Conservation (phyloP, 2,329 filamentous ascomycete genomes). For the Akanthomyces uredinophilus region DNA sequence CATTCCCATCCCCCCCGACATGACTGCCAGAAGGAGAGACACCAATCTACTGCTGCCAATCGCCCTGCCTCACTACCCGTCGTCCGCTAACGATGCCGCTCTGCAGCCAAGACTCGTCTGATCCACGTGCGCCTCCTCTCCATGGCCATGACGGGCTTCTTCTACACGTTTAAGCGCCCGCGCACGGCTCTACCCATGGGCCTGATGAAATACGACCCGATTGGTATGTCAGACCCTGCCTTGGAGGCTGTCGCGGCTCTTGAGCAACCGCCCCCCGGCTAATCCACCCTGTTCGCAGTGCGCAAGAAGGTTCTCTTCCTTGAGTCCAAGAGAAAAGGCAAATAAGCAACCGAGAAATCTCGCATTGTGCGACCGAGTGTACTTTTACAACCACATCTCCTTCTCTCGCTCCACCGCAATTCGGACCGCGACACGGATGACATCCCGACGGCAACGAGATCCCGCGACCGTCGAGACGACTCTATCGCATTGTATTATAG, state of each 20-base stretch:
- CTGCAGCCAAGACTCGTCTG: constrained; percentile 81
- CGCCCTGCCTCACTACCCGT: background rate
- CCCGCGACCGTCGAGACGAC: background rate
- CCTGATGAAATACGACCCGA: constrained; percentile 98
- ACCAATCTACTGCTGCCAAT: no score
- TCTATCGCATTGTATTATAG: constrained; percentile 16
- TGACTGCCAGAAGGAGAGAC: background rate
- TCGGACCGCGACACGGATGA: background rate
- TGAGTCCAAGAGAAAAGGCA: constrained; percentile 78
- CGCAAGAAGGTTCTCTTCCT: constrained; percentile 94
- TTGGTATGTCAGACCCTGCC: constrained; percentile 54
- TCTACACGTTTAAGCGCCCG: constrained; percentile 82
- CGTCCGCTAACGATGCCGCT: background rate
- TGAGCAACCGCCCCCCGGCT: background rate
- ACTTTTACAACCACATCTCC: background rate
- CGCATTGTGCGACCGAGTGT: background rate
- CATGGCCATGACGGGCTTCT: constrained; percentile 99
- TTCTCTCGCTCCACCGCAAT: background rate
- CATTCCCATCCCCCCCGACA: background rate
- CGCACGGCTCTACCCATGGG: constrained; percentile 78
- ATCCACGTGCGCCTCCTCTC: constrained; percentile 88
- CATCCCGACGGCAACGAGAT: background rate
- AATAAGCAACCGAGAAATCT: constrained; percentile 30
- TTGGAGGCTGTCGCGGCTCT: background rate
- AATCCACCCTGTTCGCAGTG: constrained; percentile 47